Base-by-base conservation (phyloP, 495 filamentous ascomycete genomes). In the Choiromyces venosus region DNA sequence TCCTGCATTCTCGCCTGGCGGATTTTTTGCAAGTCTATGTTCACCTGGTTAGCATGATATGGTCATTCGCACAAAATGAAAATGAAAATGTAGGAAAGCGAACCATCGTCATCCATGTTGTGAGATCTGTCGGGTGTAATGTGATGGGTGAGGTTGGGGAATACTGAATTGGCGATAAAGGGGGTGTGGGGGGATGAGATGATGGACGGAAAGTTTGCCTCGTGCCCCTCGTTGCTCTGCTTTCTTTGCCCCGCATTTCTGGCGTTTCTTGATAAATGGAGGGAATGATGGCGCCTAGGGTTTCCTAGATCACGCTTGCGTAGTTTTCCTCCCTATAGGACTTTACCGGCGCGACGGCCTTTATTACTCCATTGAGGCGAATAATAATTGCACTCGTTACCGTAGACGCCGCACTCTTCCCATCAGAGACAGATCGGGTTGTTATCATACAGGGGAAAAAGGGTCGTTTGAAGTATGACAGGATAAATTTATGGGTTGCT, bases 81-180 rank as follows among this genome's bases (percentile, higher is more conserved):
- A 25, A 46, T 68, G 64, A 37, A 38, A 39, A 36, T 44, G 69
- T 66, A 21, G 73, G 42, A 73, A 42, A 33, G 16, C 70, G 70
- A 65, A 79, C 77, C 77, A 70, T 79, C 77, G 67, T 79, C 77
- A 52, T 79, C 77, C 77, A 79, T 79, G 39, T 36, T 75, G 46
- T 6, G 64, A 38, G 66, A 44, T 14, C 4, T 18, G 66, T 37
- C 16, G 29, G 37, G 36, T n/a, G 35, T 25, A 68, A 65, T 69
- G 35, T 65, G 56, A 40, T 36, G 7, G 38, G 36, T 39, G 33
- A 10, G 42, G 35, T 56, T 3, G 67, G 35, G 21, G 25, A 36
- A 16, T 67, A 19, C 10, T 36, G 65, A 56, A 37, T 37, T 61
- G 35, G 33, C 35, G 44, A 61, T 33, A 61, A 33, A 4, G 3